Evolutionary conservation across 2,329 filamentous ascomycete species (phyloP).

Genomic region (Talaromyces atroroseus): DNA sequence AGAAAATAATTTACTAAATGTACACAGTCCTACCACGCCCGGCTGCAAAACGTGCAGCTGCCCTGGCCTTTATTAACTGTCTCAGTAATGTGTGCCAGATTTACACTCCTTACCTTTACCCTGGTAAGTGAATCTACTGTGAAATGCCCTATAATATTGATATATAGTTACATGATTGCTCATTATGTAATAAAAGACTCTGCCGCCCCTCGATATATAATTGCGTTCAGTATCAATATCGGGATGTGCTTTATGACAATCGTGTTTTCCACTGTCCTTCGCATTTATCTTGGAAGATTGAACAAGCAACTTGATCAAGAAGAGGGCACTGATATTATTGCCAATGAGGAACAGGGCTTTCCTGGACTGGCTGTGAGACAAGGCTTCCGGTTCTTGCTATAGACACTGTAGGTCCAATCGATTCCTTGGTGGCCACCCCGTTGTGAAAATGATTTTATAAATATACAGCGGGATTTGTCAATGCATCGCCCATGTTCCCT

Average conservation of each 20-base stretch:
- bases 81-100: slow-evolving; percentile 50
- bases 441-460: too few relatives aligned
- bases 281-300: slow-evolving; percentile 15
- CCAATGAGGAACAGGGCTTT: slow-evolving; percentile 16
- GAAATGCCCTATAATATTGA: neutral
- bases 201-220: slow-evolving; percentile 17
- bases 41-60: slow-evolving; percentile 67
- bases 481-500: too few relatives aligned
- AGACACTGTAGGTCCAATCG: neutral
- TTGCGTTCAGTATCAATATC: slow-evolving; percentile 14
- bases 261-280: slow-evolving; percentile 14
- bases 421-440: too few relatives aligned
- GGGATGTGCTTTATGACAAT: slow-evolving; percentile 15
- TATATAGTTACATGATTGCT: too few relatives aligned
- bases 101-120: slow-evolving; percentile 16
- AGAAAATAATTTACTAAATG: neutral
- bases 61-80: slow-evolving; percentile 70
- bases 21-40: slow-evolving; percentile 59
- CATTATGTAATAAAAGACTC: slow-evolving; percentile 8
- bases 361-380: slow-evolving; percentile 12
- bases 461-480: too few relatives aligned
- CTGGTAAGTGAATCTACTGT: slow-evolving; percentile 13
- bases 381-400: slow-evolving; percentile 17
- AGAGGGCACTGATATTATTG: slow-evolving; percentile 12
- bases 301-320: slow-evolving; percentile 17